These are phyloP conservation scores for Lentinula guzmanii DNA, from an alignment of 768 basidiomycete species.

Conservation along the genomic window DNA sequence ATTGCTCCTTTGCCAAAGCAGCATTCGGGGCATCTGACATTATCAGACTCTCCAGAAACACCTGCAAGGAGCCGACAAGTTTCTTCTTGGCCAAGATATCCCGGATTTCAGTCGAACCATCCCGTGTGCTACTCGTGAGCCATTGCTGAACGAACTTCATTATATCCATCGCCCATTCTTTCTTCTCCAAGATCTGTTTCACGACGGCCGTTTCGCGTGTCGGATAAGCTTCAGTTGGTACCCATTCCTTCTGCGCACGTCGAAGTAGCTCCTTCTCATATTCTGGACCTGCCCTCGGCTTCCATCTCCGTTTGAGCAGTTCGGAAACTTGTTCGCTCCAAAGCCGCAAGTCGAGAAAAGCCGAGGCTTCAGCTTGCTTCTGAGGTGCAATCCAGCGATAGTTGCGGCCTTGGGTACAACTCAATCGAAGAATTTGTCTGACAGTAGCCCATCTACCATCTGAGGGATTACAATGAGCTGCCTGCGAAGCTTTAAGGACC, in stretches of 20 bases:
- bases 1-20: conserved; percentile 1
- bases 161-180: background rate
- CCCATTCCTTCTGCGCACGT: background rate
- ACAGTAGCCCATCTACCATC: background rate
- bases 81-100: background rate
- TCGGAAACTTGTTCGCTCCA: background rate
- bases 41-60: background rate
- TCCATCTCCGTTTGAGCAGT: background rate
- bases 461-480: background rate
- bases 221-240: background rate
- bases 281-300: background rate
- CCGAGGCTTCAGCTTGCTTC: background rate
- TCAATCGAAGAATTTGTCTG: background rate
- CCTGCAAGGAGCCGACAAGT: background rate
- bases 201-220: background rate
- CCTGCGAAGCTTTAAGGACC: background rate
- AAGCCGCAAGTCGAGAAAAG: background rate
- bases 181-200: conserved; percentile 1
- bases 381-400: background rate
- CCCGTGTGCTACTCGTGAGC: background rate
- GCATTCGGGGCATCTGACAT: background rate
- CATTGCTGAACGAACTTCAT: background rate
- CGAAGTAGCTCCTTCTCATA: background rate
- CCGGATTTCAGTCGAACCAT: background rate
- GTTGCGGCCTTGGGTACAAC: background rate